Base-by-base conservation (phyloP, 2,329 filamentous ascomycete species). In the Trichoderma sp. region DNA sequence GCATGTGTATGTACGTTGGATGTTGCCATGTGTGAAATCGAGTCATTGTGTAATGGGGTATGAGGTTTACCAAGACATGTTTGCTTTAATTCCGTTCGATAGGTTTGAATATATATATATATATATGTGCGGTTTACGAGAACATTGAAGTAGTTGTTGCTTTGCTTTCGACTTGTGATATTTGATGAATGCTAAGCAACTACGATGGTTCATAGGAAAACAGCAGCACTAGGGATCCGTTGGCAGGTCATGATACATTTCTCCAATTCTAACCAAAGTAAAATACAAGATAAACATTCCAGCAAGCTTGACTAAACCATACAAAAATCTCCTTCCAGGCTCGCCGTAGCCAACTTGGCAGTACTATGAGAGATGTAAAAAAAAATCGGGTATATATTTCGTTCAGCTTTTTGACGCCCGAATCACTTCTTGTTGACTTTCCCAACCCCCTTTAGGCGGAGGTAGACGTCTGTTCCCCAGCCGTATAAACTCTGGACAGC, bases 401-500 rank as follows among this genome's bases (percentile, higher is more conserved):
- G 21, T 58, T 28, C 53, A 21, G 15, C 65, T 34, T n/a, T 18
- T 21, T 18, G 34, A 36, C n/a, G n/a, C 39, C n/a, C 26, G 47
- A 53, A 53, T 69, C 30, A 70, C 39, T 62, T 36, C 15, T 76
- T 77, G 72, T 83, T 80, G 70, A 89, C 86, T 74, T 85, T 88
- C 11, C 87, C 89, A 8, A 91, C 87, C 3, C 89, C 89, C 79
- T 90, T 90, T 56, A 92, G 80, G 63, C 88, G 83, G 61, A 92
- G 79, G 76, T 92, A 92, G 1, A 92, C 90, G 78, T 92, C 90
- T 6, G 89, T 90, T 4, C 89, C 96, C 96, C 96, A 99, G 4
- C 96, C 95, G 84, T 94, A 96, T 61, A 98, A 82, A 80, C 94
- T 98, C 86, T 99, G 95, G n/a, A 99, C 91, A 5, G 91, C 91